These are phyloP conservation scores for Ascochyta rabiei DNA, from an alignment of 2,329 filamentous ascomycete genomes.

Conservation along the genomic window DNA sequence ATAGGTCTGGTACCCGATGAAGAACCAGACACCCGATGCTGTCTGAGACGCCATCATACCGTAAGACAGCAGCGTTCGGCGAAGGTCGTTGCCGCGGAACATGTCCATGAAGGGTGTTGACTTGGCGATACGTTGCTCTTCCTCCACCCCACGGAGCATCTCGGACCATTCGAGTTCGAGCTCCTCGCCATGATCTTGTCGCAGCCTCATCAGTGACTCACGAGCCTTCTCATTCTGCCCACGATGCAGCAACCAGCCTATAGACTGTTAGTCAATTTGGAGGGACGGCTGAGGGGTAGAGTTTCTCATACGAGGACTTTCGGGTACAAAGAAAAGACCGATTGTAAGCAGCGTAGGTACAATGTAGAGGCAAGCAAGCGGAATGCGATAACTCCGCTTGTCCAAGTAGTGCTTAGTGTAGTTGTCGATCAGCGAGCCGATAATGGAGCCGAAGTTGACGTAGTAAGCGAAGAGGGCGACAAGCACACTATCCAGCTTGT, in stretches of 20 bases:
- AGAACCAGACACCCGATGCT: conserved; percentile 56
- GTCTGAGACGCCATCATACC: conserved; percentile 56
- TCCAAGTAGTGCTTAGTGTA: conserved; percentile 28
- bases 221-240: conserved; percentile 23
- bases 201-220: conserved; percentile 21
- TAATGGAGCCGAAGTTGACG: conserved; percentile 56
- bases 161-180: conserved; percentile 37
- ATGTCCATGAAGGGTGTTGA: conserved; percentile 58
- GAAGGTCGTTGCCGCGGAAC: conserved; percentile 56
- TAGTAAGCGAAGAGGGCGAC: conserved; percentile 55
- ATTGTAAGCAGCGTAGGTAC: conserved; percentile 56
- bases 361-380: conserved; percentile 59
- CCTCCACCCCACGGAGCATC: conserved; percentile 35
- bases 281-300: neutral
- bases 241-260: conserved; percentile 47
- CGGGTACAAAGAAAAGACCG: conserved; percentile 38
- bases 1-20: conserved; percentile 59
- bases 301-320: conserved; percentile 40
- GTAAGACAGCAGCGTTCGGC: conserved; percentile 59
- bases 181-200: conserved; percentile 25
- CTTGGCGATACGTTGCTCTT: conserved; percentile 53
- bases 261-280: neutral
- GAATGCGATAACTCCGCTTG: conserved; percentile 50
- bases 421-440: conserved; percentile 50
- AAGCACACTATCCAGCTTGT: conserved; percentile 44